Evolutionary conservation across 495 filamentous ascomycete species (phyloP), one percentile per base, ranked within the genome.

Genomic region (Cercophora newfieldiana): DNA sequence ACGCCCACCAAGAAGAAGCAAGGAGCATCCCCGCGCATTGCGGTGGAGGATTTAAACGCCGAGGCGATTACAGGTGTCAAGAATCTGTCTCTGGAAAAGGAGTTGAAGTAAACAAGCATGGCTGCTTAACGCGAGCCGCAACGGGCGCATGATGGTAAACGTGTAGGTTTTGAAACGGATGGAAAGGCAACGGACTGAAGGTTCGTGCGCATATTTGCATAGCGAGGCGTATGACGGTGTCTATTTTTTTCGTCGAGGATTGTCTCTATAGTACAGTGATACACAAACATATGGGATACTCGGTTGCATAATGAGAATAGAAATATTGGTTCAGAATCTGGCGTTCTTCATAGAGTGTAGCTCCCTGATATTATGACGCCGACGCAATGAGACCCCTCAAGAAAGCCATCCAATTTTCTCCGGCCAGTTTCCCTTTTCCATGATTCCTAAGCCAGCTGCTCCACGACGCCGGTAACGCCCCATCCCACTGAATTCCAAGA

Each of bases 61-160:
- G 82, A 85, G 72, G 57, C 82, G 29, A 83, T 85, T 29, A 84
- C 82, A 0, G 83, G 83, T 0, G 57, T 86, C 63, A 78, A 80
- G 61, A 74, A 80, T 53, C 56, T 83, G 44, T 72, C 65, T 19
- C 49, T 81, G 22, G 77, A 77, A 37, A 74, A 77, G 56, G 72
- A 74, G 21, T 60, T 62, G 25, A 44, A 21, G 55, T 57, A 68
- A 71, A 48, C 66, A 44, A 44, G 37, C 37, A 44, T 44, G 37
- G 37, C 37, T 14, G 37, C 37, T 14, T 44, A 44, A 74, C 37
- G 37, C 37, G 18, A 14, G 37, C 37, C 37, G 18, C 3, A 6
- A 44, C 37, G 18, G 10, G 10, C 37, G 37, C 37, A 44, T 44
- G 18, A 14, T 44, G 37, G 37, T 16, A 44, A 16, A 44, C 18